Conservation (phyloP, 2,329 filamentous ascomycete species). For the Alternaria conjuncta region DNA sequence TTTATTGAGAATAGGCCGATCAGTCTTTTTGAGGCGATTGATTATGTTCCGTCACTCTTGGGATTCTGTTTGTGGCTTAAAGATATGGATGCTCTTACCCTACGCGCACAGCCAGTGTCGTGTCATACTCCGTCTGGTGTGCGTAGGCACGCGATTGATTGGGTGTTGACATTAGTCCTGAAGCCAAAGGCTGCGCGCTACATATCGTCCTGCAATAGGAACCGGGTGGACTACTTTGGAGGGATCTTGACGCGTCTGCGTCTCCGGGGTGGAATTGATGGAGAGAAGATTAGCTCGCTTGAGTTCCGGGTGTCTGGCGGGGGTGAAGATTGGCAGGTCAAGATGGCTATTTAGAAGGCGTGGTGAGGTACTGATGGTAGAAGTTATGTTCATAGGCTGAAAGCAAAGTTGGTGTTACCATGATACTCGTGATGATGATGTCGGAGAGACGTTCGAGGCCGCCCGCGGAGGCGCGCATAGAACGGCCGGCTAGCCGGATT, state of each 20-base stretch:
- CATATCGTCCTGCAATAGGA: neutral
- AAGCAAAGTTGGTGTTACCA: neutral
- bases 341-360: neutral
- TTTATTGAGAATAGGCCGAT: neutral
- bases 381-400: neutral
- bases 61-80: neutral
- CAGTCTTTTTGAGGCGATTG: neutral
- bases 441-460: neutral
- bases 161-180: neutral
- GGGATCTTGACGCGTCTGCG: neutral
- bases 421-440: neutral
- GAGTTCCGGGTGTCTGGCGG: neutral
- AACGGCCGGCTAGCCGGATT: slow-evolving; percentile 12
- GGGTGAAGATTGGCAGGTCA: neutral
- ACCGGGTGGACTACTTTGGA: neutral
- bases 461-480: neutral
- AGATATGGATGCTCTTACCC: neutral
- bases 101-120: neutral
- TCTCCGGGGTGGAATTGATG: neutral
- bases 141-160: neutral
- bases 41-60: neutral
- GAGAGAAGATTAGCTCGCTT: neutral
- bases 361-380: neutral
- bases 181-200: neutral
- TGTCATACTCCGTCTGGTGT: neutral